Percentiles rank a stretch among this genome's conserved stretches.
phyloP scores from a whole-genome alignment of 345 rosid species.

The Populus euphratica region DNA sequence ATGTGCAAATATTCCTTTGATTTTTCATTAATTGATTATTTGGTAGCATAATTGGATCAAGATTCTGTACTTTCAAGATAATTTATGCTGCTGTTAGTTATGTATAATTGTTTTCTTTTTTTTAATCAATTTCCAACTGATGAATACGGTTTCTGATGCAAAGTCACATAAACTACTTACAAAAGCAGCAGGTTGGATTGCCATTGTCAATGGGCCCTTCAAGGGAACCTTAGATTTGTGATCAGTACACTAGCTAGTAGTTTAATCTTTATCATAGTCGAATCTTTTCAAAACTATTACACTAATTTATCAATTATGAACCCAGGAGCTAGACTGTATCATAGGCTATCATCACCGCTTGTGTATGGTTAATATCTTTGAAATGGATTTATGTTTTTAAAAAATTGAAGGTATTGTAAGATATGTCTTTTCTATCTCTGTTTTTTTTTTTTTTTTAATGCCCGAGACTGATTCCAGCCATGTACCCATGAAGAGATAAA shows the following conservation, averaged over 20 bases:
- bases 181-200: slow-evolving; percentile 8
- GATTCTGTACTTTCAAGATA: slow-evolving; percentile 1
- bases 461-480: not conserved
- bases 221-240: not conserved
- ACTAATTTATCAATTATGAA: slow-evolving; percentile 1
- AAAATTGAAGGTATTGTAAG: too few species aligned
- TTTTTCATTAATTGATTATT: not conserved
- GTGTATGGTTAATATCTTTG: not conserved
- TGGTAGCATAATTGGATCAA: slow-evolving; percentile 4
- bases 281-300: slow-evolving; percentile 3
- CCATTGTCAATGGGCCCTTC: slow-evolving; percentile 7
- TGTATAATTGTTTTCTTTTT: not conserved
- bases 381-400: not conserved
- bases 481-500: slow-evolving; percentile 6
- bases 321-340: not conserved
- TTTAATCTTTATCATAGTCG: slow-evolving; percentile 5
- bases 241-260: not conserved
- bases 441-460: not conserved
- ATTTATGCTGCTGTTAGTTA: not conserved
- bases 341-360: too few species aligned
- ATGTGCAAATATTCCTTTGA: slow-evolving; percentile 25
- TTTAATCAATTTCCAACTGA: not conserved
- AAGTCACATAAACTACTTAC: slow-evolving; percentile 11
- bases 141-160: not conserved
- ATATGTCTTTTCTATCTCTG: too few species aligned